Evolutionary conservation across 1,284 basidiomycete genomes (phyloP).

Genomic region (Mrakiaceae sp.): DNA sequence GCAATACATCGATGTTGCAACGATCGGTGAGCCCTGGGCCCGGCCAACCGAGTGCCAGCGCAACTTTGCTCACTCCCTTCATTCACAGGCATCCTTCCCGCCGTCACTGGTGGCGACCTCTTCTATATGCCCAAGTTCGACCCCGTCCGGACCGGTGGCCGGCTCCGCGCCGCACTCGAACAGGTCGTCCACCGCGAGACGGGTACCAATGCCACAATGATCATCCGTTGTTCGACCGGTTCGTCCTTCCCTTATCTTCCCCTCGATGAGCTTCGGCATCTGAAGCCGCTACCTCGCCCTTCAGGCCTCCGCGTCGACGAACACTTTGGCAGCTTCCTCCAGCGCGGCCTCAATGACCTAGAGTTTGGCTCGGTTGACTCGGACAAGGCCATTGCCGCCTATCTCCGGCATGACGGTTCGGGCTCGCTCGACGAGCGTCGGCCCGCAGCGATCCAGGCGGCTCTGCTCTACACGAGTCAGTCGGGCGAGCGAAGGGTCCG

Average conservation of each 20-base stretch:
- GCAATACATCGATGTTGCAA: conserved; percentile 76
- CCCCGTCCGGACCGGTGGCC: conserved; percentile 52
- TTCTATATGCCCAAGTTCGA: conserved; percentile 89
- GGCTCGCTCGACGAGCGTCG: conserved; percentile 55
- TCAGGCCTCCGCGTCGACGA: conserved; percentile 59
- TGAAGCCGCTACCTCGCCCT: too few species aligned
- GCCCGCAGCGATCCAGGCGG: conserved; percentile 79
- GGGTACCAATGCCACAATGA: conserved; percentile 69
- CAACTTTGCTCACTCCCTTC: not conserved
- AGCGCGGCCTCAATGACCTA: conserved; percentile 61
- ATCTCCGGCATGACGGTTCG: conserved; percentile 48
- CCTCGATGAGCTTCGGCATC: not conserved
- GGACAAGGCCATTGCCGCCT: conserved; percentile 63
- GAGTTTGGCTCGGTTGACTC: conserved; percentile 72
- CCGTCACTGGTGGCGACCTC: conserved; percentile 79
- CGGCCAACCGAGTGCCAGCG: not conserved
- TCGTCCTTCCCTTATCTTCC: not conserved
- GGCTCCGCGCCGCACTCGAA: conserved; percentile 60
- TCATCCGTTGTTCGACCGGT: conserved; percentile 81
- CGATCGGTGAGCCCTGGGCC: conserved; percentile 49
- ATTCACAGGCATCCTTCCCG: conserved; percentile 50
- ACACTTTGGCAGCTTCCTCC: conserved; percentile 72
- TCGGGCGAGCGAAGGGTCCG: conserved; percentile 75
- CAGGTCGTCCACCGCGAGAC: conserved; percentile 61
- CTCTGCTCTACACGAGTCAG: conserved; percentile 73